Evolutionary conservation across 108 stramenopile genomes (phyloP), one percentile per base, ranked within the genome.

Genomic region (Cyclotella atomus): DNA sequence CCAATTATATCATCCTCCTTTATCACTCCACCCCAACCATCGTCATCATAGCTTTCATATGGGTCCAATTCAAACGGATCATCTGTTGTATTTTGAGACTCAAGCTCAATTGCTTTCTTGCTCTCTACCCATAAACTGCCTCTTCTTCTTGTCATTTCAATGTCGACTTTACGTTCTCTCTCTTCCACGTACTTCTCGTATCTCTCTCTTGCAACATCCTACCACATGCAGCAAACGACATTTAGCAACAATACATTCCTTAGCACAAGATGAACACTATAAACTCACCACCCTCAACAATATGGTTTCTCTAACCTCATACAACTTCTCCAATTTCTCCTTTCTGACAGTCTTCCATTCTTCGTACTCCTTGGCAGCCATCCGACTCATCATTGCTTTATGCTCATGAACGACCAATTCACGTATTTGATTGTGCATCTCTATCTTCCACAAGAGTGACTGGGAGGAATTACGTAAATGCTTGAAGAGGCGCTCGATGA

Each of bases 221-320:
- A 23, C 1, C 52, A 23, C 10, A 23, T 9, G 10, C n/a, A 21
- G 1, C 2, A 52, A 23, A 23, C 2, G 10, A 23, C 52, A 52
- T 1, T n/a, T n/a, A n/a, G n/a, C n/a, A n/a, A n/a, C n/a, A n/a
- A n/a, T 21, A 52, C 21, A 52, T 41, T 41, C 21, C 1, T 21
- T 21, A 10, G 20, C 52, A 52, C 2, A 23, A 52, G 24, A 9
- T 21, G 9, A 23, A n/a, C 52, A 23, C 20, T 21, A 52, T 10
- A 19, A 2, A 23, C 52, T 52, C 21, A 52, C 52, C 36, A 83
- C 68, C 19, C 77, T 64, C 29, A 75, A 33, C 47, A 75, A 29
- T 61, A 85, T 83, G 0, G 82, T 83, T 32, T 85, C 85, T 34
- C 85, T 53, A 16, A 83, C 82, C 23, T 83, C 75, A 67, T 85